A percentile compares a stretch with the other conserved stretches of the same genome.
phyloP scores from a whole-genome alignment of 345 rosid species.

The Eutrema japonicum region DNA sequence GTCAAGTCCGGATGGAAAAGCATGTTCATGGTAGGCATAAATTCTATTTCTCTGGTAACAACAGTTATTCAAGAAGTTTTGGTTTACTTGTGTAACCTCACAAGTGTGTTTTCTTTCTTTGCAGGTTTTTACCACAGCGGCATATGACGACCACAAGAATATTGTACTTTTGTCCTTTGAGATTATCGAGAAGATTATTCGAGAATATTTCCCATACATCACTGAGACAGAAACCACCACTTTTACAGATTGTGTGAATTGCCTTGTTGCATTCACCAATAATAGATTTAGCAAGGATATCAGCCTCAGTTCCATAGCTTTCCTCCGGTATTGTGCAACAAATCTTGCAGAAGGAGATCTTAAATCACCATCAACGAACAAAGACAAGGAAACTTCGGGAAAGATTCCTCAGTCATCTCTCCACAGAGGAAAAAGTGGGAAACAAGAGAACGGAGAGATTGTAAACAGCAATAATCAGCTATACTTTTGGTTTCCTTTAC shows the following conservation, averaged over 20 bases:
- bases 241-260: constrained; percentile 97
- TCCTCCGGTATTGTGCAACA: constrained; percentile 93
- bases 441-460: constrained; percentile 67
- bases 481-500: constrained; percentile 93
- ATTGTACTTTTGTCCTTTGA: constrained; percentile 94
- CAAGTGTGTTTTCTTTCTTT: constrained; percentile 33
- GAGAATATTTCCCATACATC: constrained; percentile 94
- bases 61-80: constrained; percentile 17
- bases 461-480: constrained; percentile 76
- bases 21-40: constrained; percentile 92
- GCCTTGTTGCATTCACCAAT: constrained; percentile 95
- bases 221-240: constrained; percentile 99
- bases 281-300: constrained; percentile 93
- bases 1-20: constrained; percentile 99
- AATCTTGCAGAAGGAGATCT: constrained; percentile 97
- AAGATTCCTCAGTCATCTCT: constrained; percentile 61
- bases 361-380: constrained; percentile 62
- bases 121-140: constrained; percentile 98
- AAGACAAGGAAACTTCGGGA: constrained; percentile 64
- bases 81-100: constrained; percentile 10
- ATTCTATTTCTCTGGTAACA: constrained; percentile 12
- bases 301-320: constrained; percentile 89
- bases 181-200: constrained; percentile 93
- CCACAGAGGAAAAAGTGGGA: constrained; percentile 55
- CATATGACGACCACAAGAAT: constrained; percentile 98